These are phyloP conservation scores for Chlorella sp. DNA, from an alignment of 139 green algal species.

Conservation along the genomic window DNA sequence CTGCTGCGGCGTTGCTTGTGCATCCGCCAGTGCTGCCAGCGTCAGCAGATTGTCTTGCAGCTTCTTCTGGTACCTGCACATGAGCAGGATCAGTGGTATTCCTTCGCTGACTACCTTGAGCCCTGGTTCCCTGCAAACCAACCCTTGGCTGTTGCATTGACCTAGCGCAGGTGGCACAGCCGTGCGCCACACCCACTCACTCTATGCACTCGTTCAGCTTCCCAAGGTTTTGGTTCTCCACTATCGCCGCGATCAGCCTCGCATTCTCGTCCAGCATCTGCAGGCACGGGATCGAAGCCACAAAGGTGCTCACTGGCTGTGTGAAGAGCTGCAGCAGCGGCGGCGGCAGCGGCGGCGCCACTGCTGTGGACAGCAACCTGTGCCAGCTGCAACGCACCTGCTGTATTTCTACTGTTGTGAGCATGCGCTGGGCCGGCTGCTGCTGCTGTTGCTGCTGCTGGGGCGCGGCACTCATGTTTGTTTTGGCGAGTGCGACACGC, in stretches of 20 bases:
- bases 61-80: constrained; percentile 31
- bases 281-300: not conserved
- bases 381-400: not conserved
- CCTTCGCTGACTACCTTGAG: no score
- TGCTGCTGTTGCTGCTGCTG: not conserved
- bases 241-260: constrained; percentile 20
- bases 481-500: not conserved
- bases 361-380: not conserved
- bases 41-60: constrained; percentile 34
- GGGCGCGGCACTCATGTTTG: not conserved
- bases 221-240: constrained; percentile 32
- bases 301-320: no score
- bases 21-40: constrained; percentile 28
- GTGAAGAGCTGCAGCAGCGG: no score
- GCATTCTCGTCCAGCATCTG: constrained; percentile 38
- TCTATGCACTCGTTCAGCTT: constrained; percentile 26
- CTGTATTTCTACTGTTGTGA: constrained; percentile 25
- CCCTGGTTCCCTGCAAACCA: no score
- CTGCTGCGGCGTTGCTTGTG: constrained; percentile 24
- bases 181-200: constrained; percentile 5
- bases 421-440: not conserved
- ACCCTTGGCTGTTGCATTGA: no score
- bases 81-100: no score
- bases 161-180: no score
- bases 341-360: not conserved